Base-by-base conservation (phyloP, 179 eudicot species). In the Silene noctiflora region DNA sequence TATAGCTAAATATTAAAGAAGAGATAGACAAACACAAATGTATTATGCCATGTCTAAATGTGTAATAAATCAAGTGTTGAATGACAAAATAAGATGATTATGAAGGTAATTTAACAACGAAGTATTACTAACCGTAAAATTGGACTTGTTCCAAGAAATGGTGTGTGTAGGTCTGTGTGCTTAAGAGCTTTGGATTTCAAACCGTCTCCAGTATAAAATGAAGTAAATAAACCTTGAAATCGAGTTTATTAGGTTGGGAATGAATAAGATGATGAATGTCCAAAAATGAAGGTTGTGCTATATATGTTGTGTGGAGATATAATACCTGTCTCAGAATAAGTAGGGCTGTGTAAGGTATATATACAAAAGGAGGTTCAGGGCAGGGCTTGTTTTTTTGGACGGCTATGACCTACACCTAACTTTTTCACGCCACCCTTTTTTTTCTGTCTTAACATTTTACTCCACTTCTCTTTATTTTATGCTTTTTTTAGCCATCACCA, bases 241-340 rank as follows among this genome's bases (percentile, higher is more conserved):
- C 2, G 46, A 1, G 63, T 59, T n/a, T 21, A n/a, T n/a, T 21
- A n/a, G 22, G 5, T 20, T 59, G n/a, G 63, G 63, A n/a, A 31
- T 31, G 13, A 59, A 1, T 14, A 58, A 19, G 29, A 60, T 6
- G 64, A 60, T 1, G 25, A 60, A 60, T 39, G 8, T 39, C 64
- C 64, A 20, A 31, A 71, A 6, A 5, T 1, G 25, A 13, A 20
- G 46, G 64, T 64, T 27, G 51, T 70, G 75, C 81, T 77, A 84
- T 88, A 27, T 27, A 27, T 27, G 88, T 86, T 87, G 84, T 93
- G 91, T 90, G 86, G 39, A 88, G 93, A 88, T 53, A 86, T 78
- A 67, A 33, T 79, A 86, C 81, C 78, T 67, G 46, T 75, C 73
- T 72, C 29, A 66, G 82, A 79, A 81, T 73, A 82, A 85, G 81